Percentiles rank a stretch among this genome's conserved stretches.
Evolutionary conservation across 2,329 filamentous ascomycete species (phyloP).

Genomic region (Diplodia corticola): DNA sequence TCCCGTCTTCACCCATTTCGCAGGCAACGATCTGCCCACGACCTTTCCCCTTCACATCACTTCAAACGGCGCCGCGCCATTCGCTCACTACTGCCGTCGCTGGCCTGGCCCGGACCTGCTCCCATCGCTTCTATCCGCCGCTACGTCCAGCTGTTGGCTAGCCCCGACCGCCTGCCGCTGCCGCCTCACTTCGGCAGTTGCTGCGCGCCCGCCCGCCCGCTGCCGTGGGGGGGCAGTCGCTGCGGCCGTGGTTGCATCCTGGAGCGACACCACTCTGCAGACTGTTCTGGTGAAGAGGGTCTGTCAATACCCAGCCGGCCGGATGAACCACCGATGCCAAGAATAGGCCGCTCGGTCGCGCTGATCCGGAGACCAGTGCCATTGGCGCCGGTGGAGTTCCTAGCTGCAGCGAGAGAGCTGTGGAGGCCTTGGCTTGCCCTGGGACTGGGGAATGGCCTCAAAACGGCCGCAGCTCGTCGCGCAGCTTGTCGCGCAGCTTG

Average conservation of each 20-base stretch:
- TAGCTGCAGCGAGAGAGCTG: background rate
- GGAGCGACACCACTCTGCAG: background rate
- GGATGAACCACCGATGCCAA: constrained; percentile 16
- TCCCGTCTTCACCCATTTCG: background rate
- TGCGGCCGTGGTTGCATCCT: background rate
- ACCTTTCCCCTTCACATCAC: constrained; percentile 9
- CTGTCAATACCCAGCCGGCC: background rate
- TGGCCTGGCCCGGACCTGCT: constrained; percentile 1
- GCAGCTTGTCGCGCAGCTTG: background rate
- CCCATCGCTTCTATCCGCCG: constrained; percentile 16
- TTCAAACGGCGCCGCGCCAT: constrained; percentile 18
- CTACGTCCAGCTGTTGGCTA: too few relatives aligned
- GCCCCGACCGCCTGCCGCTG: background rate
- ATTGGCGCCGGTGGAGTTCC: constrained; percentile 15
- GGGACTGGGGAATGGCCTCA: background rate
- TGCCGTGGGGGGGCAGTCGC: background rate
- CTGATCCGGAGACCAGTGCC: constrained; percentile 18
- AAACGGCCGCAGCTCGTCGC: background rate
- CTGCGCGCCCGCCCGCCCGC: background rate
- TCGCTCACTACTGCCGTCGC: constrained; percentile 10
- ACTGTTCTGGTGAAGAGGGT: background rate
- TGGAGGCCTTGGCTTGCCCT: constrained; percentile 1
- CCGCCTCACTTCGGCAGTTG: constrained; percentile 17
- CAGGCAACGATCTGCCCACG: constrained; percentile 16
- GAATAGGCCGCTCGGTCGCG: constrained; percentile 4